Percentiles rank a stretch among this genome's conserved stretches.
Conservation (phyloP, 169 alveolate species). For the Cryptosporidium ubiquitum region DNA sequence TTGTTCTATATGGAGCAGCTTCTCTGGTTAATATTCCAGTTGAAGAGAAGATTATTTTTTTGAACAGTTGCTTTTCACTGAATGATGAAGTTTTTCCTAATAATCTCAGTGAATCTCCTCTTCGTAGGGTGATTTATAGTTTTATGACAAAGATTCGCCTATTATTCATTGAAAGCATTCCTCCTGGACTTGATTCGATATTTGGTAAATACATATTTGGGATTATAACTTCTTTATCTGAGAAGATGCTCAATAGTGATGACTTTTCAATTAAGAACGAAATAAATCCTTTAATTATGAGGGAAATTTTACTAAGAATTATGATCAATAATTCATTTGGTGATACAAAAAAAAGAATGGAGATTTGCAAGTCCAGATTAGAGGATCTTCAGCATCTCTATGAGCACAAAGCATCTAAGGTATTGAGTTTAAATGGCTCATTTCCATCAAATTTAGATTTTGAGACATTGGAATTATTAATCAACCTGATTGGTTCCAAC, state of each 20-base stretch:
- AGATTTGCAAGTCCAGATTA: slow-evolving; percentile 3
- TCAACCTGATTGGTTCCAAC: neutral
- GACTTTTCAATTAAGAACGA: neutral
- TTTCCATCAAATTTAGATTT: slow-evolving; percentile 12
- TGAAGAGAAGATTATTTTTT: neutral
- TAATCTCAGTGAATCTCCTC: neutral
- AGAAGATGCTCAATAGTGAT: neutral
- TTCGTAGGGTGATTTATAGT: neutral
- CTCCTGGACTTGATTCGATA: slow-evolving; percentile 7
- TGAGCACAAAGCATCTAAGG: slow-evolving; percentile 10
- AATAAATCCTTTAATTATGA: neutral
- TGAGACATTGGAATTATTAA: slow-evolving; percentile 5
- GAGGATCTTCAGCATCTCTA: slow-evolving; percentile 26
- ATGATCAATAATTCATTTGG: neutral
- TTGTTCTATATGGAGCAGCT: slow-evolving; percentile 20
- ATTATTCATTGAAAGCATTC: slow-evolving; percentile 1
- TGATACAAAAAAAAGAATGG: slow-evolving; percentile 2
- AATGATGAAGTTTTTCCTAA: neutral
- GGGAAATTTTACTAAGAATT: neutral
- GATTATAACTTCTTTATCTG: neutral
- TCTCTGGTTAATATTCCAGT: neutral
- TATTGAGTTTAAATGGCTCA: slow-evolving; percentile 51
- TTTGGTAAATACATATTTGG: slow-evolving; percentile 12
- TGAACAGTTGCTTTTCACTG: neutral
- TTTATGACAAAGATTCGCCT: slow-evolving; percentile 14